A percentile compares a stretch with the other conserved stretches of the same genome.
These are phyloP conservation scores for Brassica hybrid DNA, from an alignment of 441 rosid genomes.

Conservation along the genomic window DNA sequence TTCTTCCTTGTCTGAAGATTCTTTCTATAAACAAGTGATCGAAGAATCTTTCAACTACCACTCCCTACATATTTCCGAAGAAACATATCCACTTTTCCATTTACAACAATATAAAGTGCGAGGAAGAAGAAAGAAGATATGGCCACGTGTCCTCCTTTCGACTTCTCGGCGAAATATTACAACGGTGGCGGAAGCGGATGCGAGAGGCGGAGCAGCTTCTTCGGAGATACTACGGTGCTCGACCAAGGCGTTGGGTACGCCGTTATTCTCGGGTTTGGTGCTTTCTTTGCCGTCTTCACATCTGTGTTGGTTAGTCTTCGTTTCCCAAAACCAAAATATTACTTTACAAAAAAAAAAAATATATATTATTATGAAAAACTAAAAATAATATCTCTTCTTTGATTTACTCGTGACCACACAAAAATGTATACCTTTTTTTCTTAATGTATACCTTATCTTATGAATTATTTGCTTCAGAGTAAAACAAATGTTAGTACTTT, in stretches of 20 bases:
- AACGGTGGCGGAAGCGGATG: slow-evolving; percentile 51
- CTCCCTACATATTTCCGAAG: slow-evolving; percentile 30
- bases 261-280: slow-evolving; percentile 84
- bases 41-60: slow-evolving; percentile 26
- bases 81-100: slow-evolving; percentile 15
- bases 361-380: background rate
- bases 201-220: slow-evolving; percentile 76
- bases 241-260: slow-evolving; percentile 89
- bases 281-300: slow-evolving; percentile 89
- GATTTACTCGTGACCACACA: slow-evolving; percentile 11
- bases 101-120: background rate
- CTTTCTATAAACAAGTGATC: slow-evolving; percentile 12
- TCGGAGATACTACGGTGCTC: slow-evolving; percentile 67
- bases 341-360: background rate
- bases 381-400: background rate
- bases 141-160: slow-evolving; percentile 77
- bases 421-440: too few species aligned
- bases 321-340: background rate
- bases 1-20: slow-evolving; percentile 30
- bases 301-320: slow-evolving; percentile 68
- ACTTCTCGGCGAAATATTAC: slow-evolving; percentile 72
- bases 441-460: background rate
- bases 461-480: background rate
- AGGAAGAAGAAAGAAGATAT: slow-evolving; percentile 27
- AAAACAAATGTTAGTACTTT: slow-evolving; percentile 1